Conservation (phyloP, 805 yeast species). For the Blastobotrys attinorum region DNA sequence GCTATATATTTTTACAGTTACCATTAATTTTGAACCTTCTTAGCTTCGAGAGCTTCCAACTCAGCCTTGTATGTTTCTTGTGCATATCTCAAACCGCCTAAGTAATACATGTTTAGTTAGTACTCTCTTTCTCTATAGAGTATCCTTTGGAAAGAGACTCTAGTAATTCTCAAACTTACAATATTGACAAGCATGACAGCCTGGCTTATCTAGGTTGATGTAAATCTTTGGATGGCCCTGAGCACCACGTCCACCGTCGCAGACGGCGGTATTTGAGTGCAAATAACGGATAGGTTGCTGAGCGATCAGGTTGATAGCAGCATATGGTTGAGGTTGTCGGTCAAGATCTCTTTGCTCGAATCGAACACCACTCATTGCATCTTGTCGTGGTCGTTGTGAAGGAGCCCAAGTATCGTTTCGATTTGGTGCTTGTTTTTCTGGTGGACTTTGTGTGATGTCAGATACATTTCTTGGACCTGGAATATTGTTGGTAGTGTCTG, state of each 20-base stretch:
- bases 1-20: no score
- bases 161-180: slow-evolving; percentile 40
- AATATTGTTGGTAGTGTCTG: not conserved
- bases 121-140: not conserved
- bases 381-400: slow-evolving; percentile 54
- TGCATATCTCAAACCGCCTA: slow-evolving; percentile 44
- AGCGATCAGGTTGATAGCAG: slow-evolving; percentile 78
- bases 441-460: not conserved
- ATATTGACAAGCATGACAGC: slow-evolving; percentile 68
- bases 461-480: not conserved
- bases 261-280: slow-evolving; percentile 60
- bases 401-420: slow-evolving; percentile 62
- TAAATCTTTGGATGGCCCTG: slow-evolving; percentile 80
- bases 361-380: slow-evolving; percentile 51
- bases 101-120: not conserved
- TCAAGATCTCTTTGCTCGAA: slow-evolving; percentile 64
- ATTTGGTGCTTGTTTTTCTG: slow-evolving; percentile 62
- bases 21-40: no score
- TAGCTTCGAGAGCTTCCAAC: slow-evolving; percentile 7
- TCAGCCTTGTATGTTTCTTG: slow-evolving; percentile 15
- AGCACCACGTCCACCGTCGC: slow-evolving; percentile 60
- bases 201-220: slow-evolving; percentile 72
- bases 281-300: slow-evolving; percentile 63
- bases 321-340: slow-evolving; percentile 68
- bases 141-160: no score